These are phyloP conservation scores for Emericellopsis atlantica DNA, from an alignment of 2,329 filamentous ascomycete species.

Conservation along the genomic window DNA sequence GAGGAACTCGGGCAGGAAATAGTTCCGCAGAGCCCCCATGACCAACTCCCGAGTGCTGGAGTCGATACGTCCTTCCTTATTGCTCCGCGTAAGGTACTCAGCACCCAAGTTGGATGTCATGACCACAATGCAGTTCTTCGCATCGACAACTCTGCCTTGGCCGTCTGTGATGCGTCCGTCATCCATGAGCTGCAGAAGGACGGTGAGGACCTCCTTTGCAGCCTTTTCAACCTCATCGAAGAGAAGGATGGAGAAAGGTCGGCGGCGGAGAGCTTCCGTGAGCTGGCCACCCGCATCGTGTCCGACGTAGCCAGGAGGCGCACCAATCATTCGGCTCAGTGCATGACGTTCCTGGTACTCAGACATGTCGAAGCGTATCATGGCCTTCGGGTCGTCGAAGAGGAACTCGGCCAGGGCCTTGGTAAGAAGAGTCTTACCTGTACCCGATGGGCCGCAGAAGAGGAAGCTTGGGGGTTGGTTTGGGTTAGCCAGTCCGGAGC, in stretches of 20 bases:
- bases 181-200: slow-evolving; percentile 98
- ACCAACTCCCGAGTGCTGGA: slow-evolving; percentile 76
- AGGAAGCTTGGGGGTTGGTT: slow-evolving; percentile 97
- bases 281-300: slow-evolving; percentile 94
- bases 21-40: slow-evolving; percentile 81
- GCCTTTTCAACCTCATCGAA: slow-evolving; percentile 99
- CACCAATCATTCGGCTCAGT: slow-evolving; percentile 93
- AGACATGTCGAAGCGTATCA: slow-evolving; percentile 99
- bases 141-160: slow-evolving; percentile 88
- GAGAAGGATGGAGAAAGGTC: slow-evolving; percentile 92
- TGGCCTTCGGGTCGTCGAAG: slow-evolving; percentile 91
- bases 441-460: slow-evolving; percentile 97
- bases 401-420: slow-evolving; percentile 96
- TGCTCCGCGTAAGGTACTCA: slow-evolving; percentile 76
- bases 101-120: slow-evolving; percentile 98
- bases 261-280: slow-evolving; percentile 84
- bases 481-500: slow-evolving; percentile 87
- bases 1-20: slow-evolving; percentile 96
- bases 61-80: slow-evolving; percentile 76
- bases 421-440: slow-evolving; percentile 92
- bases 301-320: slow-evolving; percentile 91
- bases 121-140: slow-evolving; percentile 96
- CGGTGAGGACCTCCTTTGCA: slow-evolving; percentile 92
- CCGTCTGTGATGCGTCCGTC: slow-evolving; percentile 97
- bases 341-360: slow-evolving; percentile 98